A percentile compares a stretch with the other conserved stretches of the same genome.
Evolutionary conservation across 116 monocot genomes (phyloP).

Genomic region (Posidonia oceanica): DNA sequence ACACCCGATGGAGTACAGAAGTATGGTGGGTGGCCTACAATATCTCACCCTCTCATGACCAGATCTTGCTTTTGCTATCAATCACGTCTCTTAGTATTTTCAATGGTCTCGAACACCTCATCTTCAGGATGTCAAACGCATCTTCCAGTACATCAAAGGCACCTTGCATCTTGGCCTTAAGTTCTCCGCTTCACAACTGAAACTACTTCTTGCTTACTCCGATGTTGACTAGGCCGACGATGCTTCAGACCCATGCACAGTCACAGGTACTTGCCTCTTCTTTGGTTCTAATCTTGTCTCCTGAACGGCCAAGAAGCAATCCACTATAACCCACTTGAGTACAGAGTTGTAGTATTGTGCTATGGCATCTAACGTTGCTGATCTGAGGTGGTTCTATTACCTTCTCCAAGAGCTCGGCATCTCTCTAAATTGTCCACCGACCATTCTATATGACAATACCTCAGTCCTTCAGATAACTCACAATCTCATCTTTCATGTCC

Average conservation of each 20-base stretch:
- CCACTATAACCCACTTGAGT: background rate
- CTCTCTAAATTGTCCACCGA: background rate
- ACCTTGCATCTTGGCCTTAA: background rate
- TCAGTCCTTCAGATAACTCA: background rate
- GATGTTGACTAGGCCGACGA: background rate
- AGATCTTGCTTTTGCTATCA: background rate
- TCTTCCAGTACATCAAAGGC: background rate
- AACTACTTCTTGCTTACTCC: background rate
- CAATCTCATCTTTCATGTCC: background rate
- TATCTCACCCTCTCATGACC: background rate
- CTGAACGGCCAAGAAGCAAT: background rate
- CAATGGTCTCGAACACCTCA: background rate
- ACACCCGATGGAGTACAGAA: background rate
- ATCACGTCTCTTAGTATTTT: background rate
- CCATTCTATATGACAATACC: background rate
- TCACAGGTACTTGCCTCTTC: background rate
- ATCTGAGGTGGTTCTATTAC: background rate
- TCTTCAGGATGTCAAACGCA: background rate
- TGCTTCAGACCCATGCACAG: background rate
- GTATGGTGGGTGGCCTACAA: background rate
- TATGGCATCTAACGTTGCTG: background rate
- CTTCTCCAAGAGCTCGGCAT: background rate
- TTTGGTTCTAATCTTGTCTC: background rate
- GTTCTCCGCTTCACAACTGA: background rate
- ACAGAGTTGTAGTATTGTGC: background rate